Base-by-base conservation (phyloP, 208 protist genomes). In the Trypanosomatidae sp. region DNA sequence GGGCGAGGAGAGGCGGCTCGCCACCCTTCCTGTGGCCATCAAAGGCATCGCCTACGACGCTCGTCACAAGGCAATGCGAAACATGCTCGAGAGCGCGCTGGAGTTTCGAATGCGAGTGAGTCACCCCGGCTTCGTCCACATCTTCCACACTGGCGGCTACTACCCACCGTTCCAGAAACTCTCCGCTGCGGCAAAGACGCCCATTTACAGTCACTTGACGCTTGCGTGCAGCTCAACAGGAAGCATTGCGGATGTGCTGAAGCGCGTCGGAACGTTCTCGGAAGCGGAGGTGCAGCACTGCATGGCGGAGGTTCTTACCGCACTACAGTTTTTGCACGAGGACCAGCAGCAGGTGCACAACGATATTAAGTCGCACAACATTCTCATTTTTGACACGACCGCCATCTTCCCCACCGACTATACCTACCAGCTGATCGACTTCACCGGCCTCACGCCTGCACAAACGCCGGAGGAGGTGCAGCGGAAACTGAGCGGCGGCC, bases 291-390 rank as follows among this genome's bases (percentile, higher is more conserved):
- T 80, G 15, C 47, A 56, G 36, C 76, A 44, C 1, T 80, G 76
- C 70, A 73, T 80, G 62, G 66, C 66, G 5, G 88, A 91, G 74
- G 55, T 91, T 28, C 56, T 92, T 1, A 10, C 50, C 10, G 78
- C 69, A 7, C 62, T 96, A 33, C 71, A 82, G 44, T 91, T 87
- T 65, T 46, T 96, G 41, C 91, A 96, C 66, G 80, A 86, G 13
- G 69, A 71, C 33, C 47, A 81, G 49, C 66, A 74, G 17, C 28
- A 76, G 15, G 88, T 91, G 3, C 91, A 96, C 83, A 94, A 94
- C 62, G 92, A 97, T 64, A 50, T 97, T 19, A 97, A 97, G 70
- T 88, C 92, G 15, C 89, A 87, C 41, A 97, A 97, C 69, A 91
- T 95, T 76, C 71, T 97, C 2, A 49, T 93, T 46, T 88, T 87